Evolutionary conservation across 2,329 filamentous ascomycete genomes (phyloP).

Genomic region (Xylaria sp.): DNA sequence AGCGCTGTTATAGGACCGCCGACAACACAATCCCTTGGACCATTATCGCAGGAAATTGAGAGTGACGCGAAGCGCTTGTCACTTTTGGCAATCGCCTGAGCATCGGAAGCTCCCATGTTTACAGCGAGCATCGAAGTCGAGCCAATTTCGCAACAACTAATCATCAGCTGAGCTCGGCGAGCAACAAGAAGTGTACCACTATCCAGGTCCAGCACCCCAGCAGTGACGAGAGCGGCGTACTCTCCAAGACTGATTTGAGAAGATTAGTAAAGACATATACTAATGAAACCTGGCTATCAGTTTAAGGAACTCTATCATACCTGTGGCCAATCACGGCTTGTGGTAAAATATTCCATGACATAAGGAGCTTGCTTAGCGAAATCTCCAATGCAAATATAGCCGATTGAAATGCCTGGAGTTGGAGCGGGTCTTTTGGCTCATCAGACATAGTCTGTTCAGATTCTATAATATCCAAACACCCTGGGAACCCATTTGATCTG

Average conservation of each 20-base stretch:
- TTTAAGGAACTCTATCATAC: conserved; percentile 24
- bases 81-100: conserved; percentile 33
- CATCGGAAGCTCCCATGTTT: conserved; percentile 19
- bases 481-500: conserved; percentile 21
- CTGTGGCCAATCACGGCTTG: conserved; percentile 57
- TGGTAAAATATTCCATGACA: conserved; percentile 51
- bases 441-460: neutral
- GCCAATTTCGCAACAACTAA: conserved; percentile 27
- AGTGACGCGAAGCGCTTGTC: conserved; percentile 43
- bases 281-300: neutral
- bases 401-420: conserved; percentile 8
- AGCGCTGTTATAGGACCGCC: conserved; percentile 38
- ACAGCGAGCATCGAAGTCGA: conserved; percentile 39
- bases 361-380: conserved; percentile 51
- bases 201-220: conserved; percentile 65
- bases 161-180: conserved; percentile 39
- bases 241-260: conserved; percentile 60
- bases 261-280: conserved; percentile 3
- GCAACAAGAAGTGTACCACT: conserved; percentile 69
- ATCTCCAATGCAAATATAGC: conserved; percentile 35
- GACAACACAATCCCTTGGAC: conserved; percentile 33
- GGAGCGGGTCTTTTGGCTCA: neutral
- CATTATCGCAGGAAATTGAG: conserved; percentile 34
- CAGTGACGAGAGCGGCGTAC: conserved; percentile 67
- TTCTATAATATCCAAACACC: neutral